Conservation (phyloP, 495 filamentous ascomycete genomes). For the Penicillium alfredii region DNA sequence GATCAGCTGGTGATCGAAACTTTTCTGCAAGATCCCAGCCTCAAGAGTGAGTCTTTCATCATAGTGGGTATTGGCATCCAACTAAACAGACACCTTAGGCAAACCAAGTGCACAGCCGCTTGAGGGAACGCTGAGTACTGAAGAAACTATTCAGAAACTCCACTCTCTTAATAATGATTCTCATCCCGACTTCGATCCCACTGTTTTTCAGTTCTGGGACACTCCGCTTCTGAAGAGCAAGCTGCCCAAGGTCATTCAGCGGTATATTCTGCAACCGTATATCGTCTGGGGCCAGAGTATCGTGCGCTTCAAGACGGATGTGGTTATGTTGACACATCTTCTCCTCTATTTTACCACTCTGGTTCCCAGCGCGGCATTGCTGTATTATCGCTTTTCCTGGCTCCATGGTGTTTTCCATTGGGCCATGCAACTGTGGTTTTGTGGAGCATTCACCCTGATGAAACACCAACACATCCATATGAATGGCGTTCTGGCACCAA, state of each 20-base stretch:
- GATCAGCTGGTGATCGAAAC: conserved; percentile 47
- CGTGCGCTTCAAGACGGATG: conserved; percentile 57
- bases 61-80: conserved; percentile 13
- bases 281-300: conserved; percentile 45
- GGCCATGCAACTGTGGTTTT: conserved; percentile 55
- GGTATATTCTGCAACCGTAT: conserved; percentile 51
- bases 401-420: conserved; percentile 58
- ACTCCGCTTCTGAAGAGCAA: conserved; percentile 28
- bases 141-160: conserved; percentile 36
- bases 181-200: conserved; percentile 44
- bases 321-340: conserved; percentile 73
- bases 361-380: conserved; percentile 57
- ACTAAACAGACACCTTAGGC: conserved; percentile 13
- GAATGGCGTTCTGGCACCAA: conserved; percentile 55
- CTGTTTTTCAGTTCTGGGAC: conserved; percentile 50
- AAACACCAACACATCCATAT: conserved; percentile 80
- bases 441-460: conserved; percentile 71
- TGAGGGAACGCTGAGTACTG: conserved; percentile 13
- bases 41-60: conserved; percentile 13
- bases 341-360: conserved; percentile 63
- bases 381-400: conserved; percentile 61
- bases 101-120: conserved; percentile 8
- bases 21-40: conserved; percentile 29
- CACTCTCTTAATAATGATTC: conserved; percentile 48
- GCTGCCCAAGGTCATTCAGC: conserved; percentile 33